A percentile compares a stretch with the other conserved stretches of the same genome.
phyloP scores from a whole-genome alignment of 129 eudicot genomes.

The Flaveria ramosissima region DNA sequence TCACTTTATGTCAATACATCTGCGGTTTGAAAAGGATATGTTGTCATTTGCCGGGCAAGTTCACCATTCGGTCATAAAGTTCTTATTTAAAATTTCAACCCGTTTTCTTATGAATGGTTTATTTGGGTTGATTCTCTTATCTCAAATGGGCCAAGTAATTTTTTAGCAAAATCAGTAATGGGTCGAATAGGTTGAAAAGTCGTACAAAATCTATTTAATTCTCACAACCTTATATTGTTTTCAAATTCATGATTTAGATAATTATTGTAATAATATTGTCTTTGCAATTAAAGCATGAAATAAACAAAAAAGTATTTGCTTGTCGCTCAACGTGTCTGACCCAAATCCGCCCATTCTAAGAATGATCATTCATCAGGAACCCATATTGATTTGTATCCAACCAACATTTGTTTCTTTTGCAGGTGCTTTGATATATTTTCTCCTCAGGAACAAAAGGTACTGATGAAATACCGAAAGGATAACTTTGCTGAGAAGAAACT shows the following conservation, averaged over 20 bases:
- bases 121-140: neutral
- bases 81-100: neutral
- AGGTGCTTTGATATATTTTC: slow-evolving; percentile 94
- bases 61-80: slow-evolving; percentile 4
- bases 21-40: slow-evolving; percentile 99
- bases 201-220: neutral
- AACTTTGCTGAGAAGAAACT: slow-evolving; percentile 86
- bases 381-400: neutral
- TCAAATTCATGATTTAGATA: neutral
- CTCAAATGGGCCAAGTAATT: neutral
- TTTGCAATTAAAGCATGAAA: neutral
- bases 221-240: neutral
- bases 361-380: slow-evolving; percentile 1
- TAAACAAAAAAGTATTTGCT: neutral
- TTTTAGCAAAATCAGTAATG: neutral
- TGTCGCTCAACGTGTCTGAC: neutral
- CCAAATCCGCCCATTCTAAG: neutral
- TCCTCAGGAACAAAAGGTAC: slow-evolving; percentile 66
- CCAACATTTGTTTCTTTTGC: slow-evolving; percentile 29
- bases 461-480: slow-evolving; percentile 65
- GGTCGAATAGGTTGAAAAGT: neutral
- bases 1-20: slow-evolving; percentile 96
- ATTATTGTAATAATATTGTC: neutral
- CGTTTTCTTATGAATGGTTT: neutral
- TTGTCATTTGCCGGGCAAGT: slow-evolving; percentile 93